Conservation (phyloP, 768 basidiomycete species). For the Daedaleopsis nitida region DNA sequence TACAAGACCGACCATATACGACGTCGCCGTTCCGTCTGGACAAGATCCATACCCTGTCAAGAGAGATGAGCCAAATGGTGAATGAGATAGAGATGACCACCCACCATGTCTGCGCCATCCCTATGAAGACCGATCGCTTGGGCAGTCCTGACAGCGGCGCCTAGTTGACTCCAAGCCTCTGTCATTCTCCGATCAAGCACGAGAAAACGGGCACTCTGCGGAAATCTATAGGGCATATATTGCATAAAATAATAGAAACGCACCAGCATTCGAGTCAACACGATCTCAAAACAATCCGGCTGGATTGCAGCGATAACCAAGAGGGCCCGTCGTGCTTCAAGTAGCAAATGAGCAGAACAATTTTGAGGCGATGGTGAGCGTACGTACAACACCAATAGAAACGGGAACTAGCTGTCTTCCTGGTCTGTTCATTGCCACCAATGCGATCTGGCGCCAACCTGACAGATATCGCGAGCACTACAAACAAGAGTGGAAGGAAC, state of each 20-base stretch:
- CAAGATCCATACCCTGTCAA: slow-evolving; percentile 66
- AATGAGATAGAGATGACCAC: slow-evolving; percentile 51
- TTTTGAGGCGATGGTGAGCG: not conserved
- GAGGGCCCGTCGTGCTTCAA: slow-evolving; percentile 78
- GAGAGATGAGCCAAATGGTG: not conserved
- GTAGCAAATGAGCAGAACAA: slow-evolving; percentile 13
- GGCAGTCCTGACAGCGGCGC: slow-evolving; percentile 89
- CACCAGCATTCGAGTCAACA: slow-evolving; percentile 85
- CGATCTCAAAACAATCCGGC: slow-evolving; percentile 88
- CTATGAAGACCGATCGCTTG: slow-evolving; percentile 92
- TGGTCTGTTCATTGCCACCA: slow-evolving; percentile 73
- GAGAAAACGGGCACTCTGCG: slow-evolving; percentile 66
- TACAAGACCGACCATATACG: slow-evolving; percentile 75
- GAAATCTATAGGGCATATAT: not conserved
- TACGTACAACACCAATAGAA: slow-evolving; percentile 95
- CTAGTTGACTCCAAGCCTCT: slow-evolving; percentile 95
- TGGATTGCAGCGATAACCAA: slow-evolving; percentile 93
- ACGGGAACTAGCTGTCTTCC: slow-evolving; percentile 79
- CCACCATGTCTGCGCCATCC: slow-evolving; percentile 81
- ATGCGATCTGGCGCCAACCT: slow-evolving; percentile 85
- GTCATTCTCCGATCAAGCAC: slow-evolving; percentile 83
- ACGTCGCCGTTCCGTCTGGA: slow-evolving; percentile 84
- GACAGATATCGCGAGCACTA: slow-evolving; percentile 86
- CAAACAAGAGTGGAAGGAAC: slow-evolving; percentile 90
- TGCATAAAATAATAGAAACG: slow-evolving; percentile 11